Evolutionary conservation across 139 green algal species (phyloP).

Genomic region (Microglena sp.): DNA sequence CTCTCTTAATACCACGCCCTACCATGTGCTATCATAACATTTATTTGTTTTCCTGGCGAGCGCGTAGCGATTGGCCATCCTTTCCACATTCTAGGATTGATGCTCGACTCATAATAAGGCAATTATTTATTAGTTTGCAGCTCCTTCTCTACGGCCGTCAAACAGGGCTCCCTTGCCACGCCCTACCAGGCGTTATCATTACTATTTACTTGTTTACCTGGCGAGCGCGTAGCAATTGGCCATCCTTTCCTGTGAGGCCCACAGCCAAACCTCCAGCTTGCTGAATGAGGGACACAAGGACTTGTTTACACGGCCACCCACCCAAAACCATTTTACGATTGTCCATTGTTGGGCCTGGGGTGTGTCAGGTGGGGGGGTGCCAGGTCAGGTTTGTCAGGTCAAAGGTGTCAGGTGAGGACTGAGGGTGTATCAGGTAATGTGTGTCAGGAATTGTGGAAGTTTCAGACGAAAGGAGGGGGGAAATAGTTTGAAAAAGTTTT

Average conservation of each 20-base stretch:
- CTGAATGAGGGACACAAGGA: slow-evolving; percentile 93
- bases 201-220: slow-evolving; percentile 28
- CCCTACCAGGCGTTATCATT: no score
- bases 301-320: slow-evolving; percentile 97
- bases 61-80: no score
- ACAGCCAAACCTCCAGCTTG: slow-evolving; percentile 81
- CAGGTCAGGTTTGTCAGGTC: neutral
- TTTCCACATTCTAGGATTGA: no score
- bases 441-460: no score
- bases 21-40: no score
- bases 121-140: no score
- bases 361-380: neutral
- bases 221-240: slow-evolving; percentile 69
- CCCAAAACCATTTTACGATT: slow-evolving; percentile 98
- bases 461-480: no score
- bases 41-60: slow-evolving; percentile 31
- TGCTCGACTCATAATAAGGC: no score
- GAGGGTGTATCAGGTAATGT: neutral
- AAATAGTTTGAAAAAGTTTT: no score
- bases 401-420: neutral
- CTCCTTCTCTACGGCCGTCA: no score
- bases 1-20: no score
- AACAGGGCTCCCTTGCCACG: no score
- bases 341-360: slow-evolving; percentile 88
- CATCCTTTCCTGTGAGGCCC: slow-evolving; percentile 95